Conservation (phyloP, 495 filamentous ascomycete genomes). For the Aspergillus coremiiformis region DNA sequence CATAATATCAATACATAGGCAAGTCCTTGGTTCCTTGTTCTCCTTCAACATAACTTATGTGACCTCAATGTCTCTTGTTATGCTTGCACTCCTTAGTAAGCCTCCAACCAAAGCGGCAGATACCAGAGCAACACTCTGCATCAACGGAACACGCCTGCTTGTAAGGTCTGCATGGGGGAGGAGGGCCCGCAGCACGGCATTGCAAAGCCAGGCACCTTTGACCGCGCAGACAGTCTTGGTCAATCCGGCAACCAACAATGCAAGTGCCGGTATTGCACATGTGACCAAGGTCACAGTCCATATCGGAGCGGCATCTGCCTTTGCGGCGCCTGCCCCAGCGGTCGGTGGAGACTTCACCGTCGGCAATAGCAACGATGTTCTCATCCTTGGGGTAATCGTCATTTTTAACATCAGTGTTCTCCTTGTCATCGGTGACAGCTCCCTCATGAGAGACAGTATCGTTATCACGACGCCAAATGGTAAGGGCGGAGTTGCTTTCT, state of each 20-base stretch:
- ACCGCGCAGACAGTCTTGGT: slow-evolving; percentile 1
- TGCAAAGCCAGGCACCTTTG: background rate
- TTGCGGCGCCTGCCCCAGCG: background rate
- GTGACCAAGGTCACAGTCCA: slow-evolving; percentile 3
- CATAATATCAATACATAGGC: no score
- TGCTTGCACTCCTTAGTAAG: background rate
- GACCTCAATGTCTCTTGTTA: background rate
- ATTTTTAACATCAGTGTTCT: background rate
- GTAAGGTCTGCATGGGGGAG: background rate
- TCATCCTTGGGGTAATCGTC: background rate
- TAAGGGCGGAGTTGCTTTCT: background rate
- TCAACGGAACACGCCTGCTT: background rate
- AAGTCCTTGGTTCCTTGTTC: no score
- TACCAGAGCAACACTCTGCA: slow-evolving; percentile 13
- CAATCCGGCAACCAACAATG: background rate
- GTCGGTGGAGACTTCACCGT: background rate
- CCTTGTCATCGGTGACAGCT: background rate
- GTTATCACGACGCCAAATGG: background rate
- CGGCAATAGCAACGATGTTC: background rate
- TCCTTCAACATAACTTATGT: no score
- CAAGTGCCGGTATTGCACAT: background rate
- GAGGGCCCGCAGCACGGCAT: background rate
- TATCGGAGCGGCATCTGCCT: background rate
- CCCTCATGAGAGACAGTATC: background rate
- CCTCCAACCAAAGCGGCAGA: background rate